Percentiles rank a stretch among this genome's conserved stretches.
Conservation (phyloP, 192 early-diverging fungal genomes). For the Backusella sp. region DNA sequence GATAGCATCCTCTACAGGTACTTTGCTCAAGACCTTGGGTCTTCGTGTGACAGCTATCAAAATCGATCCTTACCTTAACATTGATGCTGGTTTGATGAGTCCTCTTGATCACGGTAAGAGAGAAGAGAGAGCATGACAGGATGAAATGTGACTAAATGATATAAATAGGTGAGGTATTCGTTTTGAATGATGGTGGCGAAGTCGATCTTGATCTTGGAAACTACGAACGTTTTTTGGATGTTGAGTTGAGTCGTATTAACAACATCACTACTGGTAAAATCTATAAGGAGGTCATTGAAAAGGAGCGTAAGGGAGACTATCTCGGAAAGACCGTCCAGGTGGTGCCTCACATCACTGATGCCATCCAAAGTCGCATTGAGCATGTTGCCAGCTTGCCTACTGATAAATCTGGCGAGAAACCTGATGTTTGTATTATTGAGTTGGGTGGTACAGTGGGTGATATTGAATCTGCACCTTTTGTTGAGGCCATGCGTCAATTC, state of each 20-base stretch:
- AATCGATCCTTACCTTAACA: slow-evolving; percentile 99
- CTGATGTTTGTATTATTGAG: slow-evolving; percentile 98
- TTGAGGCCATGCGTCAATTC: slow-evolving; percentile 99
- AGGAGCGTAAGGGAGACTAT: slow-evolving; percentile 91
- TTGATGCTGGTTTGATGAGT: slow-evolving; percentile 96
- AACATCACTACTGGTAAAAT: slow-evolving; percentile 99
- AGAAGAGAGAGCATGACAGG: neutral
- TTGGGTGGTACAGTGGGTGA: slow-evolving; percentile 98
- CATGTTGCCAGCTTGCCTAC: slow-evolving; percentile 87
- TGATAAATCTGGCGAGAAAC: slow-evolving; percentile 73
- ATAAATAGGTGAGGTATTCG: slow-evolving; percentile 90
- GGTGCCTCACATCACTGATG: slow-evolving; percentile 96
- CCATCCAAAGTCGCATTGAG: slow-evolving; percentile 97
- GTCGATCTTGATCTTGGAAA: slow-evolving; percentile 99
- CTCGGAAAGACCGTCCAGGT: slow-evolving; percentile 99
- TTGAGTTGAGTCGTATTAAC: slow-evolving; percentile 91
- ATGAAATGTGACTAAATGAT: neutral
- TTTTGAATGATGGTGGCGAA: slow-evolving; percentile 97
- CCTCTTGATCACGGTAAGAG: slow-evolving; percentile 91
- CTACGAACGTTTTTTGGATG: slow-evolving; percentile 97
- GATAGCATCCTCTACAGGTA: slow-evolving; percentile 95
- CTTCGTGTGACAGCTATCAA: slow-evolving; percentile 96
- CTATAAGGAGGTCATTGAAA: slow-evolving; percentile 93
- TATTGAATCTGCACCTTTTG: slow-evolving; percentile 97
- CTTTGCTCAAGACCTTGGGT: slow-evolving; percentile 89